phyloP scores from a whole-genome alignment of 2,329 filamentous ascomycete species.

The Aspergillus viridinutans region DNA sequence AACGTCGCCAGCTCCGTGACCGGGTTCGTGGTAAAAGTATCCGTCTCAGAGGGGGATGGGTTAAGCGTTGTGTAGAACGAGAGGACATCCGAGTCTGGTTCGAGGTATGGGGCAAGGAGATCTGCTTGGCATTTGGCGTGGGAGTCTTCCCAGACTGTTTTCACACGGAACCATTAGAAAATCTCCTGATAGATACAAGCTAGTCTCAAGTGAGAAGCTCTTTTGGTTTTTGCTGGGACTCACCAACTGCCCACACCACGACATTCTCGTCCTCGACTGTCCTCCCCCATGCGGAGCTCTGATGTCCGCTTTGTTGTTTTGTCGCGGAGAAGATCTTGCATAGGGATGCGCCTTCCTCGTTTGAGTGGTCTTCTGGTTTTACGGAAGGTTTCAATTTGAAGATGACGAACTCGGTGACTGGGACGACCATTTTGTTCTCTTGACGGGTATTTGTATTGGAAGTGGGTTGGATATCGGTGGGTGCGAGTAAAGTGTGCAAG shows the following conservation, averaged over 20 bases:
- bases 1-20: constrained; percentile 49
- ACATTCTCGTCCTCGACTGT: constrained; percentile 33
- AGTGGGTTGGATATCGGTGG: background rate
- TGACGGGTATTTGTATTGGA: background rate
- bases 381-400: constrained; percentile 35
- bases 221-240: constrained; percentile 3
- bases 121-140: constrained; percentile 18
- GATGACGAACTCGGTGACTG: constrained; percentile 33
- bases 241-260: constrained; percentile 37
- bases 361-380: constrained; percentile 35
- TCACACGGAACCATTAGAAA: background rate
- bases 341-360: constrained; percentile 28
- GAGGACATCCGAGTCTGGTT: constrained; percentile 16
- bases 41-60: constrained; percentile 22
- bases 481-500: background rate
- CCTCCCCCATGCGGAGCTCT: constrained; percentile 35
- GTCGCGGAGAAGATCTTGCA: constrained; percentile 24
- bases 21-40: constrained; percentile 35
- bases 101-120: constrained; percentile 23
- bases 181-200: background rate
- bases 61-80: constrained; percentile 30
- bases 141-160: constrained; percentile 32
- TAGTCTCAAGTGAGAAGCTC: background rate
- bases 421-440: constrained; percentile 18
- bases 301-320: constrained; percentile 32